Evolutionary conservation across 768 basidiomycete species (phyloP), one percentile per base, ranked within the genome.

Genomic region (Hortiboletus flavorubellus): DNA sequence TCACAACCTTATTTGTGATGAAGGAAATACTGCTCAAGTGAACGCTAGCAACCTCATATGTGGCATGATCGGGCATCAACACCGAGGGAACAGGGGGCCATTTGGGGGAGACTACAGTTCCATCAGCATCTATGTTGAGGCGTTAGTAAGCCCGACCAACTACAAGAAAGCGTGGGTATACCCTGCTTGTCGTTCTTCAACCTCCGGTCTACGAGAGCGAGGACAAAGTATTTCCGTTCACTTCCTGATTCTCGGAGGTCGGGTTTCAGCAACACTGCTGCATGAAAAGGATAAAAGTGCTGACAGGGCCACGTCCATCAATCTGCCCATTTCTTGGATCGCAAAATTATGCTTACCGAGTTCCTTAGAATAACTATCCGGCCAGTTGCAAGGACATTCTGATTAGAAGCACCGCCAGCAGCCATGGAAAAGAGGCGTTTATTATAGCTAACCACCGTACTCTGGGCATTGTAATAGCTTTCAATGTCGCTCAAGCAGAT

Each of bases 301-400:
- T 96, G 63, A 31, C 31, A 43, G 26, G 30, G n/a, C 6, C 33
- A 12, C 12, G 15, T 15, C 16, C 16, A 29, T 48, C 52, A 38
- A 55, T 37, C 61, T 53, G 41, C 42, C 30, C 6, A 45, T 26
- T 26, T 39, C 21, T 39, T 33, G 4, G 23, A 21, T 23, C 8
- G 29, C 26, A 10, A 45, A 55, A 6, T 23, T n/a, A 33, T 39
- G 68, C 86, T 64, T 72, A 97, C 96, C 38, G 81, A 80, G 66
- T 98, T 87, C 46, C 86, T 83, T 35, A 99, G 73, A 35, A 98
- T 70, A 3, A 98, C 83, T 18, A 98, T 84, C 51, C 97, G 79
- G 4, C 96, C 96, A 0, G 83, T 65, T 15, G 75, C 69, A 44
- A 98, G 71, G 6, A 82, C 71, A 72, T 90, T 94, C 15, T 74